Conservation (phyloP, 2,329 filamentous ascomycete genomes). For the Knoxdaviesia capensis region DNA sequence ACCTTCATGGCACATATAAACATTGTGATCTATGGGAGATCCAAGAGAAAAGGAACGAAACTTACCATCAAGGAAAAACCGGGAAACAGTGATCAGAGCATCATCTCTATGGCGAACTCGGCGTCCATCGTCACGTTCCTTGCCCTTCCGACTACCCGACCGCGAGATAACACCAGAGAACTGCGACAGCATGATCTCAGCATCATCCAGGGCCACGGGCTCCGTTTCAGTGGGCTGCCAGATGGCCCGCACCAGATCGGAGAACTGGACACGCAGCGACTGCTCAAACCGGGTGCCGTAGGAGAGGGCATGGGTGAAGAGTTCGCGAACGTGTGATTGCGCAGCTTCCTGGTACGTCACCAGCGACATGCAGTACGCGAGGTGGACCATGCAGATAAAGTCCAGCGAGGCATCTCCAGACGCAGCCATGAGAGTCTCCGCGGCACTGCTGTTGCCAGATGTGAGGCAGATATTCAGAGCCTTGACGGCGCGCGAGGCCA, state of each 20-base stretch:
- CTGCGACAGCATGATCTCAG: too few relatives aligned
- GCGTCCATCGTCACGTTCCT: too few relatives aligned
- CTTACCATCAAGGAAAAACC: slow-evolving; percentile 31
- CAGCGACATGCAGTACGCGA: slow-evolving; percentile 28
- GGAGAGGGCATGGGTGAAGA: slow-evolving; percentile 25
- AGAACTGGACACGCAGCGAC: slow-evolving; percentile 18
- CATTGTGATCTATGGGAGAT: not conserved
- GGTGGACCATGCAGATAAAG: slow-evolving; percentile 28
- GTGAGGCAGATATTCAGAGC: slow-evolving; percentile 11
- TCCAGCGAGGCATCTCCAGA: slow-evolving; percentile 18
- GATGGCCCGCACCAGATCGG: slow-evolving; percentile 21
- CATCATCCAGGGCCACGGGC: too few relatives aligned
- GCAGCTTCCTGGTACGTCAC: slow-evolving; percentile 22
- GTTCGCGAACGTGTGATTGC: slow-evolving; percentile 12
- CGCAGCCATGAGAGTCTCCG: slow-evolving; percentile 15
- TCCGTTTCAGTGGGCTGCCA: slow-evolving; percentile 23
- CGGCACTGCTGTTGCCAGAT: too few relatives aligned
- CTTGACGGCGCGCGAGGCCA: slow-evolving; percentile 21
- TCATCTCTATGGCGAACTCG: slow-evolving; percentile 4
- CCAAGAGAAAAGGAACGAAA: not conserved
- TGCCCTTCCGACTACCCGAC: too few relatives aligned
- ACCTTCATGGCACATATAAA: not conserved
- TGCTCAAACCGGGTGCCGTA: slow-evolving; percentile 20
- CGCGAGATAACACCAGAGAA: too few relatives aligned
- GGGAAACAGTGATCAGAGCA: slow-evolving; percentile 18